Base-by-base conservation (phyloP, 768 basidiomycete genomes). In the Tylopilus vinaceipallidus region DNA sequence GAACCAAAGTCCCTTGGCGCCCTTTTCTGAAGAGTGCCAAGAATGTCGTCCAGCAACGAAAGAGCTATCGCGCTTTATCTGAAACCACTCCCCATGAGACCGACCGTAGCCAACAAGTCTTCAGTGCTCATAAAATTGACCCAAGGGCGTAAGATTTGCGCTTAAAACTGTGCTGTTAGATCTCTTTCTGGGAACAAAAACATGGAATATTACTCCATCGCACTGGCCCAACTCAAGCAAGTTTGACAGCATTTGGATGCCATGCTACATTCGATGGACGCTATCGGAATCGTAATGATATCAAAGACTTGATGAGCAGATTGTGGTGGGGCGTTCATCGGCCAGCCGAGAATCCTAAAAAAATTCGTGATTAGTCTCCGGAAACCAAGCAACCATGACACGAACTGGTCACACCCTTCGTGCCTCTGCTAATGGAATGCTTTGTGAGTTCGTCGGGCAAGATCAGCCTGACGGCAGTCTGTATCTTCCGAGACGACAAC, bases 391-490 rank as follows among this genome's bases (percentile, higher is more conserved):
- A 32, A 5, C 12, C 7, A 32, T 39, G 12, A 51, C 14, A 66
- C 61, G 17, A n/a, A 66, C 64, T 66, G 22, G 81, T 82, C 30
- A 82, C 81, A 37, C 74, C 76, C 72, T 82, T 83, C 19, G 82
- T 86, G 52, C 85, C 84, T 69, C n/a, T 84, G 29, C 82, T 84
- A 67, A 86, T 85, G 54, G 85, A 84, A 64, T 86, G 85, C 72
- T 86, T 86, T 50, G 82, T 80, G 24, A 86, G 75, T 66, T 85
- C 84, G 56, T 83, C 84, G 13, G 84, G 83, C 30, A 86, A 75
- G 70, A 86, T 84, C 50, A 85, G 73, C 52, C 84, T 76, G 42
- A 86, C 85, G 38, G 79, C 69, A 16, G 84, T 86, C 63, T 86
- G 84, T 67, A 86, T 82, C 70, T 86, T 83, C 43, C 85, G 78